Evolutionary conservation across 1,139 yeast species (phyloP), one percentile per base, ranked within the genome.

Genomic region (Trichomonascaceae sp.): DNA sequence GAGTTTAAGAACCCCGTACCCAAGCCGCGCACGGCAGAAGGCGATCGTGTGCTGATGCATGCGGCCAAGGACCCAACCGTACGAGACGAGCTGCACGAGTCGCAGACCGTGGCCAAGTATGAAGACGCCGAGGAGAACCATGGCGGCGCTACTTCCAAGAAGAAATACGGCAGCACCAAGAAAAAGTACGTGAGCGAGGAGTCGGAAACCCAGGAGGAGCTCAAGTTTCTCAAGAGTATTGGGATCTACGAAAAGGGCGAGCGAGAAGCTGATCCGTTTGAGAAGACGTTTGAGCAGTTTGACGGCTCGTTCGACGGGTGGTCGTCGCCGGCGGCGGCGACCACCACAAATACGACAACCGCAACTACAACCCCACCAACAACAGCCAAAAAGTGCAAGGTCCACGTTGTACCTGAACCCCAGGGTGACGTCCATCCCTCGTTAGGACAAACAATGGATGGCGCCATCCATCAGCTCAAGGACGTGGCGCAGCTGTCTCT

Each of bases 381-480:
- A n/a, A n/a, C n/a, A n/a, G n/a, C n/a, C 23, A 6, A 20, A 6
- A 20, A 20, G 11, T 11, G 27, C 18, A 36, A 50, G 13, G 43
- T 56, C 8, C 57, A 51, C 28, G 47, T 57, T n/a, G 53, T 51
- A 2, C 59, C 62, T 2, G 59, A 54, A 36, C 64, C 62, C 1
- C 51, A 51, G 5, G 59, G 59, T 3, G 57, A 47, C 16, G 45
- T 50, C 41, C 43, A 51, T 16, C 62, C 63, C 1, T 50, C 59
- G 4, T 46, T 62, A 16, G 67, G 67, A 1, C 43, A 51, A 33
- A 57, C 66, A 3, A 50, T 62, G 43, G 51, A 49, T 30, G 55
- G 54, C 16, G 47, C 58, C 29, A 45, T 61, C 3, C 45, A 46
- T 8, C 56, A 59, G 36, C 44, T 58, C 11, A 42, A 43, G 11